Conservation (phyloP, 2,329 filamentous ascomycete species). For the Mycocentrospora acerina region DNA sequence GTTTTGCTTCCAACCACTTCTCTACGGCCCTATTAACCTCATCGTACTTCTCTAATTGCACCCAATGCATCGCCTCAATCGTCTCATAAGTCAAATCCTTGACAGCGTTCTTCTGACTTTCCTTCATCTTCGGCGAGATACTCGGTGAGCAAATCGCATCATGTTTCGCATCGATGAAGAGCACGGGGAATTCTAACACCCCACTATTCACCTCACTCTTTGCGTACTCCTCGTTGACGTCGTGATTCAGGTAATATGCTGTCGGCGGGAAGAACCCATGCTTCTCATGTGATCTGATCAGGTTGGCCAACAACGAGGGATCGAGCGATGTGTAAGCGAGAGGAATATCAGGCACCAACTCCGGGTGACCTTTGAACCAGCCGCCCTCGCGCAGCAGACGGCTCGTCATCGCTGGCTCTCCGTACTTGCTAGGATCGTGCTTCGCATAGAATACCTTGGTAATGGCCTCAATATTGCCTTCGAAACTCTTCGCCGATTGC, state of each 20-base stretch:
- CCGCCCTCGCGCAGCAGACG: slow-evolving; percentile 26
- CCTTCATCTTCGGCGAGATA: slow-evolving; percentile 34
- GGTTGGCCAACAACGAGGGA: slow-evolving; percentile 25
- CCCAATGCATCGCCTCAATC: slow-evolving; percentile 42
- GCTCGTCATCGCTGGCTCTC: slow-evolving; percentile 26
- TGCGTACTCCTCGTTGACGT: slow-evolving; percentile 46
- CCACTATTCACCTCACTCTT: slow-evolving; percentile 41
- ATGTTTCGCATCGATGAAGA: slow-evolving; percentile 45
- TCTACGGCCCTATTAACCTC: slow-evolving; percentile 25
- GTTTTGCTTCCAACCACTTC: slow-evolving; percentile 30
- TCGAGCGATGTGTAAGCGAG: slow-evolving; percentile 29
- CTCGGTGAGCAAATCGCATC: slow-evolving; percentile 40
- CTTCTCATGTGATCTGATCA: slow-evolving; percentile 41
- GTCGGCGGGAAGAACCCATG: slow-evolving; percentile 45
- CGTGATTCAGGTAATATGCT: slow-evolving; percentile 49
- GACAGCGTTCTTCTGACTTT: slow-evolving; percentile 38
- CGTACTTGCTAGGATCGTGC: slow-evolving; percentile 21
- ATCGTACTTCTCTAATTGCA: slow-evolving; percentile 28
- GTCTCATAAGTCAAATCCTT: slow-evolving; percentile 47
- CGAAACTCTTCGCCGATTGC: slow-evolving; percentile 19
- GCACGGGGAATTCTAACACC: slow-evolving; percentile 35
- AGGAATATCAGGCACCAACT: slow-evolving; percentile 33
- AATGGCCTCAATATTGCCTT: slow-evolving; percentile 21
- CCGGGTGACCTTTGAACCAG: slow-evolving; percentile 33
- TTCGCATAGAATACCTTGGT: slow-evolving; percentile 26